Base-by-base conservation (phyloP, 768 basidiomycete genomes). In the Pleurotus ostreatus region DNA sequence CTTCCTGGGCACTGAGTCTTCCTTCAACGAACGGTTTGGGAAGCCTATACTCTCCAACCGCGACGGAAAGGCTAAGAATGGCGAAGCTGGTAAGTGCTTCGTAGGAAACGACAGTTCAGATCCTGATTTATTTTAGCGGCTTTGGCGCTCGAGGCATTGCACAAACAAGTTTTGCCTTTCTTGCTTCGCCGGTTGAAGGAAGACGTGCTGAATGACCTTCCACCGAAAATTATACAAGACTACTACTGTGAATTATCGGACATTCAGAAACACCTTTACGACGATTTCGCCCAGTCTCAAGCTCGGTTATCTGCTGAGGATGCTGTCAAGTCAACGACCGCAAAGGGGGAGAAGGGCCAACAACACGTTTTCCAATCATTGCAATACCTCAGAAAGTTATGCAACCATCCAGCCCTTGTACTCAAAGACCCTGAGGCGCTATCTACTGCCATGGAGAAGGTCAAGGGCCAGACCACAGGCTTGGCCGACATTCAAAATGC, bases 81-180 rank as follows among this genome's bases (percentile, higher is more conserved):
- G 88, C 16, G 97, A 99, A 81, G 93, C 93, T 56, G 95, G 95
- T 93, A 59, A 66, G 86, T 77, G 18, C 46, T 9, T 41, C 41
- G 34, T 37, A 44, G 47, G 4, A 9, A 23, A 2, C 16, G 45
- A 38, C 16, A 26, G 6, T 55, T 47, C 38, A 49, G 49, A 8
- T 12, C 46, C 15, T 20, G 22, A 53, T 8, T 44, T 40, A 39
- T 40, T 59, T 5, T 63, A 98, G 97, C 96, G 60, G 89, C 94
- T 7, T 73, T 95, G 62, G 97, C 97, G 0, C 78, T 99, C 18
- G 97, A 98, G 67, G 93, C 96, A 2, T 71, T 99, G 46, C 97
- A 98, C 70, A 99, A 99, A 71, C 97, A 99, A 78, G 96, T 98
- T 22, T 73, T 99, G n/a, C 97, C 97, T 1, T 99, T 99, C 82